Evolutionary conservation across 164 flowering plant genomes (phyloP).

Genomic region (Amborella trichopoda): DNA sequence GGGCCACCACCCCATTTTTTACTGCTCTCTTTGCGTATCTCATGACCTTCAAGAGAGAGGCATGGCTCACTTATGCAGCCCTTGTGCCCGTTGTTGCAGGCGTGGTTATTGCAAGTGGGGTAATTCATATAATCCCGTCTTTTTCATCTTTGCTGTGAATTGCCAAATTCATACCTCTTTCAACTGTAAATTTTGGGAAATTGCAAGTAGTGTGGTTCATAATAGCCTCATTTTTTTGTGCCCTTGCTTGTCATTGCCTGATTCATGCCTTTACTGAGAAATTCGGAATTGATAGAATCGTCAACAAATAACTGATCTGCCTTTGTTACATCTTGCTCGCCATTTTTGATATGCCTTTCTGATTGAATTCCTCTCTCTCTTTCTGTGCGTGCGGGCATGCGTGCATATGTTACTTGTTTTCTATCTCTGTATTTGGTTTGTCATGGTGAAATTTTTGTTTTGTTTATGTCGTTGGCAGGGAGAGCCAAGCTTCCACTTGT

Average conservation of each 20-base stretch:
- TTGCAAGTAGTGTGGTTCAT: too few species aligned
- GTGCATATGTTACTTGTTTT: neutral
- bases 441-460: neutral
- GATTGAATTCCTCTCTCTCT: too few species aligned
- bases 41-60: constrained; percentile 55
- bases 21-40: constrained; percentile 65
- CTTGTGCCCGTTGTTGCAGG: constrained; percentile 71
- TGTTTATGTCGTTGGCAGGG: constrained; percentile 40
- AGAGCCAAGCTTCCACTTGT: constrained; percentile 83
- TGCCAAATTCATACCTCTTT: too few species aligned
- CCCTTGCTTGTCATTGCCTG: too few species aligned
- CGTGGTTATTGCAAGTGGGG: constrained; percentile 77
- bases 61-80: constrained; percentile 70
- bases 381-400: too few species aligned
- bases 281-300: too few species aligned
- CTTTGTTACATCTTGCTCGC: too few species aligned
- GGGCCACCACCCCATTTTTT: constrained; percentile 76
- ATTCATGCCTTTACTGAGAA: too few species aligned
- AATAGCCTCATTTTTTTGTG: too few species aligned
- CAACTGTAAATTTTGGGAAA: too few species aligned
- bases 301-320: too few species aligned
- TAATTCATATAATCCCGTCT: constrained; percentile 8
- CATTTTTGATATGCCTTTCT: too few species aligned
- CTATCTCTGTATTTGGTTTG: neutral
- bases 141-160: neutral